These are phyloP conservation scores for Leccinum rimulosum DNA, from an alignment of 768 basidiomycete species.

Conservation along the genomic window DNA sequence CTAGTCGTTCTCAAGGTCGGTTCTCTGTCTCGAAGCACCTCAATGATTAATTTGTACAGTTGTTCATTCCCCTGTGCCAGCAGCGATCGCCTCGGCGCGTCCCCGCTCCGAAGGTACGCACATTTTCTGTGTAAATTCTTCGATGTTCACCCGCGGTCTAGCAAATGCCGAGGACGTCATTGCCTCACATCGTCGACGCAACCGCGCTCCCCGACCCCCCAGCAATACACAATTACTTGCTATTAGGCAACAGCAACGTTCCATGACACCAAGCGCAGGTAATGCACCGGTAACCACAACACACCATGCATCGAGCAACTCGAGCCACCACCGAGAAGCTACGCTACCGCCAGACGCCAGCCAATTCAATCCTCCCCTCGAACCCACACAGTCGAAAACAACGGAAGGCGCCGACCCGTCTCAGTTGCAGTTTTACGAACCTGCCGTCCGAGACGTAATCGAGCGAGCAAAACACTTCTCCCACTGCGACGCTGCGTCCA, in stretches of 20 bases:
- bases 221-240: background rate
- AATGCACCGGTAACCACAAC: background rate
- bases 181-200: background rate
- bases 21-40: no score
- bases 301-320: no score
- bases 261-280: background rate
- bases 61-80: no score
- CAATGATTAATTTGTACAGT: no score
- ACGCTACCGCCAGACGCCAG: no score
- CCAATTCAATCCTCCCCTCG: no score
- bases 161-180: background rate
- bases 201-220: background rate
- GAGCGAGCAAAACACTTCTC: background rate
- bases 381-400: background rate
- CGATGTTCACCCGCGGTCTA: background rate
- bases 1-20: no score
- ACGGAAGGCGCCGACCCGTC: background rate
- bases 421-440: background rate
- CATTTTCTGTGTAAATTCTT: background rate
- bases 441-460: background rate
- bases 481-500: background rate
- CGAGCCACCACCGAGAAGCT: no score
- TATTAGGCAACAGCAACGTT: background rate
- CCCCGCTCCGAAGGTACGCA: background rate
- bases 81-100: background rate